Conservation (phyloP, 1,139 yeast species). For the Nakaseomyces nivariensis region DNA sequence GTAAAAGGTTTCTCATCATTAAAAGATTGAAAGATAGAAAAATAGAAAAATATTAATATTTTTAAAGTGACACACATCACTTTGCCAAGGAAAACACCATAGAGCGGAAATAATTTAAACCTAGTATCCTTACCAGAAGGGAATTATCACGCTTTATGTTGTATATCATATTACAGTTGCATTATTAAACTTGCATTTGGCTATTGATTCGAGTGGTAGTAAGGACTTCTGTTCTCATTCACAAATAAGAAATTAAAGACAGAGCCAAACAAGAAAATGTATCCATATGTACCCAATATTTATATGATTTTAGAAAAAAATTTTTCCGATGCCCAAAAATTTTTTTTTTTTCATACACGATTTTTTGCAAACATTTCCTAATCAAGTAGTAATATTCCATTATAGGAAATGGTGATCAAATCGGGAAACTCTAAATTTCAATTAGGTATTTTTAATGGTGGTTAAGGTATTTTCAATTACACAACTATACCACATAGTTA, state of each 20-base stretch:
- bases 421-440: not conserved
- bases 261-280: too few relatives aligned
- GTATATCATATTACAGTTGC: too few relatives aligned
- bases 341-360: not conserved
- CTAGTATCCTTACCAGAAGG: not conserved
- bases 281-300: too few relatives aligned
- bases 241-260: too few relatives aligned
- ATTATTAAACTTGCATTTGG: too few relatives aligned
- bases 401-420: not conserved
- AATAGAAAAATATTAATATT: constrained; percentile 6
- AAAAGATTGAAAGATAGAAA: constrained; percentile 3
- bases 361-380: not conserved
- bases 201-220: too few relatives aligned
- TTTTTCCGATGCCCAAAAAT: too few relatives aligned
- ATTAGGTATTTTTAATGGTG: not conserved
- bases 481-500: too few relatives aligned
- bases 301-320: too few relatives aligned
- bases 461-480: too few relatives aligned
- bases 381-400: not conserved
- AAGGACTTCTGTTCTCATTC: too few relatives aligned
- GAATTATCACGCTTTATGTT: too few relatives aligned
- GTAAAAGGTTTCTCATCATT: constrained; percentile 22
- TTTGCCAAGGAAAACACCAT: not conserved
- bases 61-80: not conserved
- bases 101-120: not conserved